Percentiles rank a stretch among this genome's conserved stretches.
Conservation (phyloP, 1,284 basidiomycete genomes). For the Trichosporon coremiiforme region DNA sequence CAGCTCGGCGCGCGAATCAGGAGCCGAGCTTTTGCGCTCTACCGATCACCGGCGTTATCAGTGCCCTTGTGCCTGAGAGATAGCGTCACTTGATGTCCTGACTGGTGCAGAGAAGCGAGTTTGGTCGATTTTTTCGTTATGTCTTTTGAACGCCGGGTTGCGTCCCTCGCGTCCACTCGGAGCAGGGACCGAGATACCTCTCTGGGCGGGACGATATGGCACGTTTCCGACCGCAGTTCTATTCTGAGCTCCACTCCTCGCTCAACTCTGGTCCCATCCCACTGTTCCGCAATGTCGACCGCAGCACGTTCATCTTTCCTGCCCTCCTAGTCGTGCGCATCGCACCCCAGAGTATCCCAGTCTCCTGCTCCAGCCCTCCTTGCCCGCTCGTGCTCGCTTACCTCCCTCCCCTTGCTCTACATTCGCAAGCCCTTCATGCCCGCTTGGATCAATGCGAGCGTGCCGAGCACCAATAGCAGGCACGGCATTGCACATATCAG, state of each 20-base stretch:
- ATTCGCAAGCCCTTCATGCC: not conserved
- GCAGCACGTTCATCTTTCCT: conserved; percentile 1
- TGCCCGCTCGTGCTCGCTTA: no score
- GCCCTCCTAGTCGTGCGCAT: not conserved
- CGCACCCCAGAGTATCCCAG: not conserved
- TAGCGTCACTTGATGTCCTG: not conserved
- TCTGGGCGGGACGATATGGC: not conserved
- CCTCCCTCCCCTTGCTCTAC: not conserved
- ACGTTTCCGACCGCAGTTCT: conserved; percentile 11
- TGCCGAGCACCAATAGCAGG: conserved; percentile 5
- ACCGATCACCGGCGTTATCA: conserved; percentile 3
- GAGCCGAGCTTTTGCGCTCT: not conserved
- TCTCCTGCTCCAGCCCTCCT: not conserved
- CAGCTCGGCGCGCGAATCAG: not conserved
- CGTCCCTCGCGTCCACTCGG: no score
- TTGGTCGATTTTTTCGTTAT: not conserved
- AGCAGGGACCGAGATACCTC: not conserved
- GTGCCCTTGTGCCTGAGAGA: conserved; percentile 11
- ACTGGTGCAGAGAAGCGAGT: not conserved
- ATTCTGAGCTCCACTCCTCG: conserved; percentile 1
- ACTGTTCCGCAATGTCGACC: not conserved
- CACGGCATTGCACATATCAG: not conserved
- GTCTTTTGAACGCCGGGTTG: not conserved
- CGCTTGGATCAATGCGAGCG: not conserved
- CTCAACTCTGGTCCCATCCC: not conserved